phyloP scores from a whole-genome alignment of 148 eudicot species.

The Pharnaceum exiguum region DNA sequence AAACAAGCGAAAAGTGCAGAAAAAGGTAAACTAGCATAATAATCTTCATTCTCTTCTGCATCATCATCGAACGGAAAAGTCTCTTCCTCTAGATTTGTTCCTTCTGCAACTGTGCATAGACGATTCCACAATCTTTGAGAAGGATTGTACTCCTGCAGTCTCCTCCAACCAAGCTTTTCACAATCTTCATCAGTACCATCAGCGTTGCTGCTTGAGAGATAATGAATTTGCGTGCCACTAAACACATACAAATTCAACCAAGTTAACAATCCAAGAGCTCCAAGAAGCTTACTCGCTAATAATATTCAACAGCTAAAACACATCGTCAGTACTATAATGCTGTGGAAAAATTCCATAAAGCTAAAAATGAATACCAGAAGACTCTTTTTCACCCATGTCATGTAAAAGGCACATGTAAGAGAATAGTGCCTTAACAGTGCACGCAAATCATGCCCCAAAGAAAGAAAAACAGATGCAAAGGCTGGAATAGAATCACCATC shows the following conservation, averaged over 20 bases:
- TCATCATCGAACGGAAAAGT: constrained; percentile 52
- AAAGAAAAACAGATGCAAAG: too few relatives aligned
- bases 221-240: constrained; percentile 90
- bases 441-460: too few relatives aligned
- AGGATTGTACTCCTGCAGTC: constrained; percentile 73
- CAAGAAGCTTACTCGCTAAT: too few relatives aligned
- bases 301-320: too few relatives aligned
- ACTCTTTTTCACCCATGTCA: too few relatives aligned
- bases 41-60: constrained; percentile 70
- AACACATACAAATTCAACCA: constrained; percentile 1
- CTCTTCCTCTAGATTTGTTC: constrained; percentile 40
- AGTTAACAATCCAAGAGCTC: not conserved
- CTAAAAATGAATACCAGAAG: too few relatives aligned
- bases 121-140: constrained; percentile 64
- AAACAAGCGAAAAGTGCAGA: constrained; percentile 92
- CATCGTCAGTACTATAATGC: too few relatives aligned
- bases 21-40: constrained; percentile 86
- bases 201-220: constrained; percentile 62
- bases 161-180: constrained; percentile 86
- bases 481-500: too few relatives aligned
- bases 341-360: too few relatives aligned
- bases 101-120: constrained; percentile 57
- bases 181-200: constrained; percentile 75
- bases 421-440: too few relatives aligned
- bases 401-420: too few relatives aligned